phyloP scores from a whole-genome alignment of 257 asterid genomes.

The Apocynum venetum region DNA sequence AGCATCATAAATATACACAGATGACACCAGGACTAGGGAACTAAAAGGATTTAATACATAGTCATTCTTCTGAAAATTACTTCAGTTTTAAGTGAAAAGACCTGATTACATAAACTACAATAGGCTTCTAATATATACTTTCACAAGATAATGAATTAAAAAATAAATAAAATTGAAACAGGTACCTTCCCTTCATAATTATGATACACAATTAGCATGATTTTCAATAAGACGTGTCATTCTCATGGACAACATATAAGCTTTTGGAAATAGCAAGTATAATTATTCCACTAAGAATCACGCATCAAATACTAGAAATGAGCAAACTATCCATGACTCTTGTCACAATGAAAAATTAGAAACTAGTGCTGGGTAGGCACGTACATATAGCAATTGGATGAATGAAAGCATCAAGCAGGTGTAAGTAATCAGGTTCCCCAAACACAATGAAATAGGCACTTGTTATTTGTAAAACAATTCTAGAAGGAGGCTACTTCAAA shows the following conservation, averaged over 20 bases:
- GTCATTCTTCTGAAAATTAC: background rate
- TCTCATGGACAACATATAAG: background rate
- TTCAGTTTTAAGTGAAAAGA: background rate
- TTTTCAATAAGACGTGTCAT: background rate
- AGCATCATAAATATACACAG: background rate
- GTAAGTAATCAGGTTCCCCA: background rate
- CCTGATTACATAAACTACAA: background rate
- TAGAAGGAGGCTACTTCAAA: background rate
- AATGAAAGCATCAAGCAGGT: background rate
- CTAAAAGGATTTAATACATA: background rate
- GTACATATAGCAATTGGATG: too few relatives aligned
- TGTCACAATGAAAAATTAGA: background rate
- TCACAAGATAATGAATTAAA: background rate
- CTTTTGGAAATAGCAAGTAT: background rate
- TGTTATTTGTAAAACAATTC: background rate
- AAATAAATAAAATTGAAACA: background rate
- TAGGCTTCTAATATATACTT: background rate
- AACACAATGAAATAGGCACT: background rate
- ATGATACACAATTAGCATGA: background rate
- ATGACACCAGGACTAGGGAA: background rate
- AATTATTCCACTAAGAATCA: background rate
- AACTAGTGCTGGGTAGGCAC: background rate
- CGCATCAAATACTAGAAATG: background rate
- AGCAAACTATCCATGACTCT: background rate
- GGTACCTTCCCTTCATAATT: background rate